Conservation (phyloP, 331 rosid species). For the Erythrophleum ivorense region DNA sequence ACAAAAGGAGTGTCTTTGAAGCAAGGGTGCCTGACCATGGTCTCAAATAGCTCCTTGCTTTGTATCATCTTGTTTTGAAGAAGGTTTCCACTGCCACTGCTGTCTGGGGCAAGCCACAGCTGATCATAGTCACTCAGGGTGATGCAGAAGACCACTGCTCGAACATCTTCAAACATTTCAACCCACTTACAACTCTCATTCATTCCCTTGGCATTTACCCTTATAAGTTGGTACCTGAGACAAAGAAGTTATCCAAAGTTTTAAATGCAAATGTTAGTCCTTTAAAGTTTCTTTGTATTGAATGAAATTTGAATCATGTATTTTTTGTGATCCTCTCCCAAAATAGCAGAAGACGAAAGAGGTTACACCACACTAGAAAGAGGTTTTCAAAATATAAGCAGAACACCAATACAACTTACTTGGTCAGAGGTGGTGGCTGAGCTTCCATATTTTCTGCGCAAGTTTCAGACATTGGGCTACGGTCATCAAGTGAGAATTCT, state of each 20-base stretch:
- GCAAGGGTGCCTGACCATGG: constrained; percentile 88
- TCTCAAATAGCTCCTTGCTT: constrained; percentile 92
- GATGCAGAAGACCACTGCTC: constrained; percentile 79
- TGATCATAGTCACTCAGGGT: constrained; percentile 88
- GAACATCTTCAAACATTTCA: constrained; percentile 98
- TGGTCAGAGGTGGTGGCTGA: constrained; percentile 73
- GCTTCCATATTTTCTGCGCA: constrained; percentile 81
- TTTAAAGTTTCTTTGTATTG: neutral
- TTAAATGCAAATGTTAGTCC: neutral
- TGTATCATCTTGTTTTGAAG: constrained; percentile 95
- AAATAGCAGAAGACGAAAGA: neutral
- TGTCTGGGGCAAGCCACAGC: constrained; percentile 63
- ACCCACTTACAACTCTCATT: constrained; percentile 97
- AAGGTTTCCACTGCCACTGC: constrained; percentile 70
- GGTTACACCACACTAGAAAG: neutral
- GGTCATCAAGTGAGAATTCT: constrained; percentile 93
- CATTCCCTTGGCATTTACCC: constrained; percentile 96
- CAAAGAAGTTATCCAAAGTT: constrained; percentile 22
- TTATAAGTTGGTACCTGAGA: constrained; percentile 89
- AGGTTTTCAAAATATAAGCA: neutral
- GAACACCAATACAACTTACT: constrained; percentile 54
- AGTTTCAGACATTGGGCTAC: constrained; percentile 80
- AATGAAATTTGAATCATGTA: neutral
- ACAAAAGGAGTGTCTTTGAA: constrained; percentile 87
- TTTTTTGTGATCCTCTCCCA: neutral